phyloP scores from a whole-genome alignment of 805 yeast species.

The Suhomyces canberraensis region DNA sequence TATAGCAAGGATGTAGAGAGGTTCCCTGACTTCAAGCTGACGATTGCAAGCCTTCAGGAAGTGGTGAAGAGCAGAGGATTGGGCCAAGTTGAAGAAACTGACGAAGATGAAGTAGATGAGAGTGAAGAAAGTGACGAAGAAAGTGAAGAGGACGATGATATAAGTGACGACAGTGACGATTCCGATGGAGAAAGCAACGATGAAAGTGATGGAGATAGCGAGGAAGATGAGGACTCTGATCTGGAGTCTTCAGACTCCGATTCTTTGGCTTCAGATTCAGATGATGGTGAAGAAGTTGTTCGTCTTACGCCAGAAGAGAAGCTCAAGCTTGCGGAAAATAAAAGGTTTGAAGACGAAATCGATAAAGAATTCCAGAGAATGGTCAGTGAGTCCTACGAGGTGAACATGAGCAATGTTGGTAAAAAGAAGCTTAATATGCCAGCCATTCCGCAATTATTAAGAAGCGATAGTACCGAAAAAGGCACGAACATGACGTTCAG shows the following conservation, averaged over 20 bases:
- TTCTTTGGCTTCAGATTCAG: conserved; percentile 9
- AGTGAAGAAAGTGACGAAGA: conserved; percentile 10
- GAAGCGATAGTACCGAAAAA: background rate
- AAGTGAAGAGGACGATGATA: conserved; percentile 7
- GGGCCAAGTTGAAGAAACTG: conserved; percentile 1
- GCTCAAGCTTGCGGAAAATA: conserved; percentile 6
- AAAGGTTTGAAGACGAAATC: conserved; percentile 47
- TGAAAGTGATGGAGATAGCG: conserved; percentile 7
- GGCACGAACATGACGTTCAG: conserved; percentile 41
- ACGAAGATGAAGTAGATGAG: conserved; percentile 15
- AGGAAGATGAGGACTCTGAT: background rate
- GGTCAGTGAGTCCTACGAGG: conserved; percentile 49
- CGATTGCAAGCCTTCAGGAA: conserved; percentile 38
- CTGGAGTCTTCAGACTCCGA: conserved; percentile 12
- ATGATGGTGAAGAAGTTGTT: conserved; percentile 6
- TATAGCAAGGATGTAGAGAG: conserved; percentile 27
- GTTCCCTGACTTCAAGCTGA: conserved; percentile 38
- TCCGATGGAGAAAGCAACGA: conserved; percentile 7
- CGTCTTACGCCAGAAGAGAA: conserved; percentile 1
- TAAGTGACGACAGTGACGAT: conserved; percentile 11
- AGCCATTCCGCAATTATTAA: conserved; percentile 12
- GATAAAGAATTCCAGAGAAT: conserved; percentile 56
- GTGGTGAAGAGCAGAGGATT: conserved; percentile 14
- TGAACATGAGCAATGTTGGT: conserved; percentile 20
- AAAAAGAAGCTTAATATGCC: conserved; percentile 24